These are phyloP conservation scores for Arthrobotrys megalospora DNA, from an alignment of 2,329 filamentous ascomycete species.

Conservation along the genomic window DNA sequence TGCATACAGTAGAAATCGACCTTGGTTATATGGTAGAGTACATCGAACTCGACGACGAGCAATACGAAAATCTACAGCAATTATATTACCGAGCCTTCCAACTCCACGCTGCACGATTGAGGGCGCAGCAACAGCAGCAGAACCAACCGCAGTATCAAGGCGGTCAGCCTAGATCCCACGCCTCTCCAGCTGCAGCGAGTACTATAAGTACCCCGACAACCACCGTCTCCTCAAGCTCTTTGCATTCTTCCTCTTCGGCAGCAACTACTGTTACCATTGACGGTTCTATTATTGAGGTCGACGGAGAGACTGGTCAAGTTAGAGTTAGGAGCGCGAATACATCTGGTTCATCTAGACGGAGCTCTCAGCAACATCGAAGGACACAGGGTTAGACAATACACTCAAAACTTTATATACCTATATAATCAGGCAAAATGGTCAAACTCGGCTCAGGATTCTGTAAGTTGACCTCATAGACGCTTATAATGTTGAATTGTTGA, in stretches of 20 bases:
- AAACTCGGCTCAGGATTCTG: constrained; percentile 59
- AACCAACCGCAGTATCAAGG: constrained; percentile 25
- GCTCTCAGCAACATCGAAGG: constrained; percentile 44
- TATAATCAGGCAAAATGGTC: constrained; percentile 45
- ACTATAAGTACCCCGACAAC: constrained; percentile 54
- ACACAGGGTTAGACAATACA: constrained; percentile 2
- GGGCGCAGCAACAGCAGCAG: constrained; percentile 46
- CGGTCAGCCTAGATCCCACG: constrained; percentile 43
- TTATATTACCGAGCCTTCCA: constrained; percentile 55
- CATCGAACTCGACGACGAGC: constrained; percentile 59
- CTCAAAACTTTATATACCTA: constrained; percentile 5
- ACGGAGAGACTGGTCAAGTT: constrained; percentile 55
- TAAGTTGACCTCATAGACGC: neutral
- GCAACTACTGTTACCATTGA: constrained; percentile 60
- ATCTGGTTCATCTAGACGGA: constrained; percentile 39
- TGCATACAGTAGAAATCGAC: constrained; percentile 59
- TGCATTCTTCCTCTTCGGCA: constrained; percentile 52
- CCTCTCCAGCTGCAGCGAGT: constrained; percentile 48
- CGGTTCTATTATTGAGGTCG: constrained; percentile 57
- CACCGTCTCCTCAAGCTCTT: constrained; percentile 53
- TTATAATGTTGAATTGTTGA: neutral
- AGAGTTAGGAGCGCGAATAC: constrained; percentile 47
- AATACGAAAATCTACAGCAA: constrained; percentile 54
- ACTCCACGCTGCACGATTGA: constrained; percentile 44
- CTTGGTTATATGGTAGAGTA: constrained; percentile 57